phyloP scores from a whole-genome alignment of 2,329 filamentous ascomycete species.

The Emmonsiellopsis sp. region DNA sequence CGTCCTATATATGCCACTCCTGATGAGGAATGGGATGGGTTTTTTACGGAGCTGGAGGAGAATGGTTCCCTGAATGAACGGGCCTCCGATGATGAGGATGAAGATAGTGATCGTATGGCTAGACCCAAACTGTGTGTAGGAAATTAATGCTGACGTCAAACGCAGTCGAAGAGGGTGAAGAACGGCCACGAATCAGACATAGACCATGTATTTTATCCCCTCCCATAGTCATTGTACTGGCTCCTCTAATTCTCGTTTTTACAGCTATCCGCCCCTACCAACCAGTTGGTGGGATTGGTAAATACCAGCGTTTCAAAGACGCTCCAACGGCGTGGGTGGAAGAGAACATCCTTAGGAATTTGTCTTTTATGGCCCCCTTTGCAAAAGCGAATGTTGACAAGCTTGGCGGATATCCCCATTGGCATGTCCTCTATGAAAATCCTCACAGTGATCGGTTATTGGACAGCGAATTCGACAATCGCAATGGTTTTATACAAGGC shows the following conservation, averaged over 20 bases:
- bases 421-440: neutral
- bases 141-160: too few species aligned
- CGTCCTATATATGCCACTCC: neutral
- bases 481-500: neutral
- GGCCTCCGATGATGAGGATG: neutral
- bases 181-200: too few species aligned
- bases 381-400: neutral
- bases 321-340: conserved; percentile 2
- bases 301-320: conserved; percentile 1
- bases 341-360: neutral
- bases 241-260: neutral
- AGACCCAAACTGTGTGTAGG: too few species aligned
- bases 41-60: neutral
- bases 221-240: neutral
- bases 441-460: neutral
- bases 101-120: neutral
- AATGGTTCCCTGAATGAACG: neutral
- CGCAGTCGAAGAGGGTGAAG: too few species aligned
- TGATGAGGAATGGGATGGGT: neutral
- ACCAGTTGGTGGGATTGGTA: neutral
- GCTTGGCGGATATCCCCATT: neutral
- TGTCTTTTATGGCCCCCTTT: neutral
- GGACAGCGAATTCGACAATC: neutral
- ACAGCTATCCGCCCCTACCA: neutral
- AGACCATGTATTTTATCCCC: neutral